Base-by-base conservation (phyloP, 805 yeast genomes). In the Metschnikowia drakensbergensis region DNA sequence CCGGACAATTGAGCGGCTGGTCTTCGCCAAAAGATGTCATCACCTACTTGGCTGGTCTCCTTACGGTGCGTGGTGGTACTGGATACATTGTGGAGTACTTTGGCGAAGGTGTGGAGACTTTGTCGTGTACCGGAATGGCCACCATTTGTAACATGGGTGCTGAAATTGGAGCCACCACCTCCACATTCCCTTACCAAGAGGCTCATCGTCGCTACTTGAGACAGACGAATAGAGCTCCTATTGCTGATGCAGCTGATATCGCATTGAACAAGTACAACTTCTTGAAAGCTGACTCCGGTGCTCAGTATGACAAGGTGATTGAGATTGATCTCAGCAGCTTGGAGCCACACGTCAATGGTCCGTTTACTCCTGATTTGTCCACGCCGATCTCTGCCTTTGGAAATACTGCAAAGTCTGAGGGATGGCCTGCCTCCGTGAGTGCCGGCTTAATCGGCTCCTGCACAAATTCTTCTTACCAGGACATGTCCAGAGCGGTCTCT, bases 121-220 rank as follows among this genome's bases (percentile, higher is more conserved):
- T 94, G 62, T 85, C 96, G 25, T 89, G 96, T 76, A 94, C 99
- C 32, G 99, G 99, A 75, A 94, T 94, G 99, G 99, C 96, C 53
- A 94, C 99, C 52, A 92, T 94, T 68, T 92, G 98, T 80, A 94
- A 94, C 72, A 94, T 94, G 99, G 99, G 99, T 67, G 99, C 99
- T 47, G 99, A 94, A 74, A 90, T 94, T 50, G 99, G 99, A 71
- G 99, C 99, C 38, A 94, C 99, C 34, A 94, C 99, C 38, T 92
- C 98, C 25, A 82, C 88, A 49, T 94, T 94, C 89, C 99, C 99
- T 54, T 92, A 83, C 80, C 90, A 86, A 62, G 81, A 79, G 44
- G 84, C 91, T 46, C 89, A 86, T 75, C 77, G 74, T 60, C 78
- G 88, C 54, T 94, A 89, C 72, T 77, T 94, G 65, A 64, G 77